Evolutionary conservation across 257 asterid species (phyloP).

Genomic region (Rhazya stricta): DNA sequence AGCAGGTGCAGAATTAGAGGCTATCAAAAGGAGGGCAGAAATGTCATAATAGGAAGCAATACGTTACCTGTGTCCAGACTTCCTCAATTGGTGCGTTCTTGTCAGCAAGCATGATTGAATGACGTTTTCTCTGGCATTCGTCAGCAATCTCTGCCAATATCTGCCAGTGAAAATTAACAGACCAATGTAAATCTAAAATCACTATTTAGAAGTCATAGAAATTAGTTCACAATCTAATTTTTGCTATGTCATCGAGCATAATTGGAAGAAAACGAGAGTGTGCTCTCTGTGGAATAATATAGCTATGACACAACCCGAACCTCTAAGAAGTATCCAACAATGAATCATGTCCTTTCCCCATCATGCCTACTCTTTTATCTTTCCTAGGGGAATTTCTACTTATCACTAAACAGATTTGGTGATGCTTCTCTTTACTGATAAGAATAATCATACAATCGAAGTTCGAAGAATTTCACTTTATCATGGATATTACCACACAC

Average conservation of each 20-base stretch:
- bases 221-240: not conserved
- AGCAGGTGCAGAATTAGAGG: not conserved
- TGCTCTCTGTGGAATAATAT: not conserved
- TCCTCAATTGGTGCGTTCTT: conserved; percentile 97
- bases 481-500: not conserved
- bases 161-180: conserved; percentile 37
- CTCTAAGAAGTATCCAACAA: not conserved
- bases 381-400: not conserved
- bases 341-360: not conserved
- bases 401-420: not conserved
- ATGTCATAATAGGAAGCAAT: not conserved
- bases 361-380: too few species aligned
- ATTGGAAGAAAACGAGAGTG: not conserved
- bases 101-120: conserved; percentile 88
- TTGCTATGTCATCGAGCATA: not conserved
- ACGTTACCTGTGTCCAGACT: conserved; percentile 81
- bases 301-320: not conserved
- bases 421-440: not conserved
- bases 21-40: not conserved
- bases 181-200: not conserved
- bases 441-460: not conserved
- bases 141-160: conserved; percentile 86
- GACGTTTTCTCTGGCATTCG: conserved; percentile 70
- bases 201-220: too few species aligned
- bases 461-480: too few species aligned